Evolutionary conservation across 305 asterid genomes (phyloP), one percentile per base, ranked within the genome.

Genomic region (Fraxinus floribunda): DNA sequence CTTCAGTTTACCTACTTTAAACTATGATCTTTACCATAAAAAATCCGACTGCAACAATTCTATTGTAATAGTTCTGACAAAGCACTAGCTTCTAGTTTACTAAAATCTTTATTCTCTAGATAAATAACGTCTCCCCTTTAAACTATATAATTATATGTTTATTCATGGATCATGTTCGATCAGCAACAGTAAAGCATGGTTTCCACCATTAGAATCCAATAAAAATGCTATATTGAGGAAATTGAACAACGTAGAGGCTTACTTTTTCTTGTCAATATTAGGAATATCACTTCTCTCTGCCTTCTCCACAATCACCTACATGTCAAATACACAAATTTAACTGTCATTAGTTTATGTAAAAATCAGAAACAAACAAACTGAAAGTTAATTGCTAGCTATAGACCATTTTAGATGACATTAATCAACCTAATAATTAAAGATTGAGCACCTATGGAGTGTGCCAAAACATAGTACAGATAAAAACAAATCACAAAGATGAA

Each of bases 231-330:
- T 18, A 39, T 15, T 20, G 35, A 30, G 4, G 57, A 80, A 80
- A 77, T 29, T 11, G 18, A 39, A 70, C 30, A 26, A 7, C 15
- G 52, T n/a, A 72, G 18, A 62, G 9, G 7, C 90, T 30, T 87
- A 89, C 91, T 89, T 89, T 75, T 89, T 89, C 87, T 89, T 89
- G 77, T 89, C 91, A 15, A 89, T 87, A 83, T 80, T 85, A 13
- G 91, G 91, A 80, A 89, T 83, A 60, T 89, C 91, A 66, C 90
- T 89, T 82, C 81, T 89, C 78, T 89, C 91, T 11, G 91, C 91
- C 86, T 87, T 89, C 84, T 87, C 91, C 82, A 89, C 91, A 11
- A 89, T 89, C 26, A 89, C 91, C 91, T 60, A 60, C 70, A 60
- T 60, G 70, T 20, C 18, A 60, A 20, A 60, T n/a, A 20, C 70